phyloP scores from a whole-genome alignment of 257 asterid genomes.

The Solanum neorickii region DNA sequence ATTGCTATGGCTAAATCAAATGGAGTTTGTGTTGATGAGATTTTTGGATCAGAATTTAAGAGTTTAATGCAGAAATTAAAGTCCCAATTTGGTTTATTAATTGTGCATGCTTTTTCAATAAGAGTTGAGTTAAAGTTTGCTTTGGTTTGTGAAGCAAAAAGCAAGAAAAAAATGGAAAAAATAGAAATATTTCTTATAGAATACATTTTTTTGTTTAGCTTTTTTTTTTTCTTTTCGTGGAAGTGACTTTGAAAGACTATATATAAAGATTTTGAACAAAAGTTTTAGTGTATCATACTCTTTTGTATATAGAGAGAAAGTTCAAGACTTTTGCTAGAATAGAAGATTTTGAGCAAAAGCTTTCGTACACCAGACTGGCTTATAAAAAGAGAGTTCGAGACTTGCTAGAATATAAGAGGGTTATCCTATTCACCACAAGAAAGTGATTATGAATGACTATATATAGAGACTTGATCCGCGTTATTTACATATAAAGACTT shows the following conservation, averaged over 20 bases:
- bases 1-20: background rate
- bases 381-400: background rate
- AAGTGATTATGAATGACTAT: too few species aligned
- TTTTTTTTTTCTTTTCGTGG: background rate
- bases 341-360: accelerated
- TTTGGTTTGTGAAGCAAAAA: background rate
- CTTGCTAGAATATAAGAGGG: background rate
- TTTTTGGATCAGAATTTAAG: background rate
- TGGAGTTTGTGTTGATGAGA: background rate
- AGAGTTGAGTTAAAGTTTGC: background rate
- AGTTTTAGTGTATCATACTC: background rate
- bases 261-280: background rate
- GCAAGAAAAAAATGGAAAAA: background rate
- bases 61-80: background rate
- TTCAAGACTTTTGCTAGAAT: too few species aligned
- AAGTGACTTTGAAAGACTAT: background rate
- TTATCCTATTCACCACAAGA: background rate
- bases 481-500: too few species aligned
- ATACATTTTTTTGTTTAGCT: background rate
- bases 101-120: background rate
- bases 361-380: too few species aligned
- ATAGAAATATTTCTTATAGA: background rate
- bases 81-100: background rate
- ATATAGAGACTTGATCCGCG: too few species aligned
- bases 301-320: background rate